Evolutionary conservation across 2,329 filamentous ascomycete genomes (phyloP), one percentile per base, ranked within the genome.

Genomic region (Talaromyces sp.): DNA sequence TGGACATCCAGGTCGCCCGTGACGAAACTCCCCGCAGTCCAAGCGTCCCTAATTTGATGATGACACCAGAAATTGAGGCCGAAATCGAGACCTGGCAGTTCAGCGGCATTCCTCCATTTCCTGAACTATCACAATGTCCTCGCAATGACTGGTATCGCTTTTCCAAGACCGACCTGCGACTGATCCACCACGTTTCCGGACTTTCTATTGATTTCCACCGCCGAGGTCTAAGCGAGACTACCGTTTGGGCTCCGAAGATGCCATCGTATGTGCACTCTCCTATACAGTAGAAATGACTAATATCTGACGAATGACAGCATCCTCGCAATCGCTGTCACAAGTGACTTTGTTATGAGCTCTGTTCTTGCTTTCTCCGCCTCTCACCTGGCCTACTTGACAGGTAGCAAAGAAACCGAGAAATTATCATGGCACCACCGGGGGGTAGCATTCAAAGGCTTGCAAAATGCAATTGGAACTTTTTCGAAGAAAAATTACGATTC

Each of bases 351-450:
- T 66, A 96, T 97, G 92, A 90, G 95, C 75, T 88, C 93, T 14
- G 83, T 97, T 67, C 83, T 97, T 58, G 91, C 92, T 6, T 90
- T 97, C 69, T 96, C 94, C n/a, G 93, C 94, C 58, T 93, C 91
- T 70, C 92, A 97, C 76, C 85, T 99, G 65, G 90, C 92, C 53
- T 96, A 90, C 83, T 83, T 95, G 68, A 94, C 91, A 57, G 87
- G 90, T 69, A 96, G 92, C 68, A 85, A 87, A 41, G 85, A 94
- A 65, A 93, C 92, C 27, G 88, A 90, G 65, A 92, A 92, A 77
- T 85, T 97, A 75, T 90, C 91, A 21, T 94, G 92, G 70, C 89
- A 95, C 72, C 91, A 97, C 74, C 89, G 90, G 60, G 91, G 90
- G 27, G 84, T 90, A 65, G 93, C 94, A 11, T 80, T 97, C 62